Evolutionary conservation across 306 rosid species (phyloP).

Genomic region (Ormosia semicastrata): DNA sequence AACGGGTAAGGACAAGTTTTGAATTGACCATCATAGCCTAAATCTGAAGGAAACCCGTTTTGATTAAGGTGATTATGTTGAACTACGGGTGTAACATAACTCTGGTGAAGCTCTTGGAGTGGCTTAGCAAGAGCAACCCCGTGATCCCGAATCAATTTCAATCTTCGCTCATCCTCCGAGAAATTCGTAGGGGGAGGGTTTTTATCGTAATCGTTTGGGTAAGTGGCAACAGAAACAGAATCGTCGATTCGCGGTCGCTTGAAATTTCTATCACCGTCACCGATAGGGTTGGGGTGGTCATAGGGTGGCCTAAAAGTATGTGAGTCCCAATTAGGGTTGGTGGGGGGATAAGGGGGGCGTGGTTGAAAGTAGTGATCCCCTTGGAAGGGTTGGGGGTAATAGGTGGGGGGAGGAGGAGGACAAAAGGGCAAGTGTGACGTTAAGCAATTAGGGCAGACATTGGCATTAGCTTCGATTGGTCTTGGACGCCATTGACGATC

Average conservation of each 20-base stretch:
- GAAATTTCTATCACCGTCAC: slow-evolving; percentile 49
- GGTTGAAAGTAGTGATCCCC: neutral
- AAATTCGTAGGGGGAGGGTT: neutral
- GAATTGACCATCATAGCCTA: neutral
- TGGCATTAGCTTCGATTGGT: neutral
- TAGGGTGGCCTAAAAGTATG: neutral
- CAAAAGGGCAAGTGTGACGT: slow-evolving; percentile 37
- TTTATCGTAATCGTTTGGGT: no score
- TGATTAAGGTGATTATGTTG: neutral
- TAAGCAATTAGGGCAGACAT: slow-evolving; percentile 27
- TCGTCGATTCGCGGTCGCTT: slow-evolving; percentile 69
- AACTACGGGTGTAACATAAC: neutral
- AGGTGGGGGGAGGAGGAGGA: neutral
- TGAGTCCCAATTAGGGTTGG: slow-evolving; percentile 32
- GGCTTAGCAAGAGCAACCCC: slow-evolving; percentile 44
- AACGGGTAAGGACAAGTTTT: neutral
- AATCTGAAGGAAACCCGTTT: slow-evolving; percentile 13
- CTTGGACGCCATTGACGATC: slow-evolving; percentile 37
- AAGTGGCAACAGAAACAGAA: neutral
- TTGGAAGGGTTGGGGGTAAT: neutral
- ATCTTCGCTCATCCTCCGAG: slow-evolving; percentile 63
- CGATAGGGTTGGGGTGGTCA: slow-evolving; percentile 24
- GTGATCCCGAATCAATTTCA: slow-evolving; percentile 87
- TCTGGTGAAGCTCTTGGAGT: neutral
- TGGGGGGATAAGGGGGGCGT: neutral